Evolutionary conservation across 345 rosid species (phyloP).

Genomic region (Murraya koenigii): DNA sequence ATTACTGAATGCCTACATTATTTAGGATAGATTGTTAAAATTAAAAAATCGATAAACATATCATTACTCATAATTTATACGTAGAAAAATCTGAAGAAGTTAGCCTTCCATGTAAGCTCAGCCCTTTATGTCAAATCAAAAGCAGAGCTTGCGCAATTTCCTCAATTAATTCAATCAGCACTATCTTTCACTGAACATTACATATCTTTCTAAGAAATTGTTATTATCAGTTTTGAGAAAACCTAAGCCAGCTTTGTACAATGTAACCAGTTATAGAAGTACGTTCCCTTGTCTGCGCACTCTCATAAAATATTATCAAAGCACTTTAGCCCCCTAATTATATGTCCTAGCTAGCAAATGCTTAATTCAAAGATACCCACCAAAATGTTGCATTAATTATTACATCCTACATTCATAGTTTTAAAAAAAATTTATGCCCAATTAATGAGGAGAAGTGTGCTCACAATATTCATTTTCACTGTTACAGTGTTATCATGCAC

Average conservation of each 20-base stretch:
- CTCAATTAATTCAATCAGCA: neutral
- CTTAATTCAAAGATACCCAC: neutral
- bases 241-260: conserved; percentile 6
- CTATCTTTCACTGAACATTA: neutral
- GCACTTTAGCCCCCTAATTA: neutral
- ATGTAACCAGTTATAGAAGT: neutral
- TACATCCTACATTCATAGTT: neutral
- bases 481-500: neutral
- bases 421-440: neutral
- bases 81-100: no score
- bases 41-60: no score
- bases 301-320: neutral
- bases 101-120: no score
- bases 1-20: no score
- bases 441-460: conserved; percentile 7
- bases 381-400: neutral
- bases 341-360: no score
- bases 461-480: conserved; percentile 1
- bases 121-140: no score
- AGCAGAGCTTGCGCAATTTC: no score
- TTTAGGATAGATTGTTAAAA: no score
- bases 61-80: no score
- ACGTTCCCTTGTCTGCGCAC: neutral
- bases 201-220: conserved; percentile 7
- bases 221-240: neutral